Base-by-base conservation (phyloP, 2,329 filamentous ascomycete genomes). In the Xylariales sp. region DNA sequence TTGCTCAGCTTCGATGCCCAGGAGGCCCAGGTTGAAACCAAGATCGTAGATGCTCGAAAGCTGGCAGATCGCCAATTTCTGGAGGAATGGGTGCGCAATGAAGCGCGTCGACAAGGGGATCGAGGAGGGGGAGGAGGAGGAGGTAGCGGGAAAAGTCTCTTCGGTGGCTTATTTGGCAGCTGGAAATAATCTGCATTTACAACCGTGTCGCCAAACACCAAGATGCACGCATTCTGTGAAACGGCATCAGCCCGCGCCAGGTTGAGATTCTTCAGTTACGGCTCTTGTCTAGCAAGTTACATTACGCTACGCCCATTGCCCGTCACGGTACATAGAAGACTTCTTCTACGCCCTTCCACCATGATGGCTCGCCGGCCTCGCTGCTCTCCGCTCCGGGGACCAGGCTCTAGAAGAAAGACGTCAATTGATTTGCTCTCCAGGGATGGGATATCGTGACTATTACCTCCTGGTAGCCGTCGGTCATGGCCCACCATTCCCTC, bases 401-500 rank as follows among this genome's bases (percentile, higher is more conserved):
- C 21, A 84, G 57, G 34, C 55, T 60, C 57, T 61, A 40, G 42
- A 31, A 38, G n/a, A n/a, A n/a, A 14, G 24, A 15, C 20, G 31
- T 11, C 6, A 24, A 19, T 27, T 19, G n/a, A n/a, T 33, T 12
- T 5, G 3, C 16, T 14, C 8, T 4, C 7, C 10, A 11, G 32
- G 8, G 12, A 14, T 14, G 10, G 16, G 18, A 7, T 8, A 14
- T 14, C 4, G 35, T 31, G 14, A 31, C 9, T 8, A 44, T 46
- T 32, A 70, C 74, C 61, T 80, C 82, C 64, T 90, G 86, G 70
- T 82, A 87, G 11, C 70, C 69, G 60, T 91, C 86, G 37, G 86
- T 90, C 80, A 90, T 83, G 44, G 68, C 68, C 86, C 86, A 91
- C 87, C 86, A 91, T 60, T 85, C 80, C 42, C 78, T 74, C 24